Base-by-base conservation (phyloP, 768 basidiomycete species). In the Hemileccinum rubropunctum region DNA sequence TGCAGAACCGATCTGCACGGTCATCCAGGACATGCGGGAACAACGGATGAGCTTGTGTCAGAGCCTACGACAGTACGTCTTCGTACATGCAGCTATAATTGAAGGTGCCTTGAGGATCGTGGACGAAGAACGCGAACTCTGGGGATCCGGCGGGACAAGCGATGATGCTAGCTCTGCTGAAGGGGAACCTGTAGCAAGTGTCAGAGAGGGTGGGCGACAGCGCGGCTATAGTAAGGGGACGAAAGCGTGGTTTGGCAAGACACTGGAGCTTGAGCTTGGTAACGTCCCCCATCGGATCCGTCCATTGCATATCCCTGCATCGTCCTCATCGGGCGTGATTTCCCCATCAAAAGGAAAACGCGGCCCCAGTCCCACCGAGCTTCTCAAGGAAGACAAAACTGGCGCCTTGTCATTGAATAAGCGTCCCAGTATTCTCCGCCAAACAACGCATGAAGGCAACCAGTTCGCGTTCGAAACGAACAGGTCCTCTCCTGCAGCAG, bases 31-130 rank as follows among this genome's bases (percentile, higher is more conserved):
- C 63, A 92, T 98, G 86, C 79, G 95, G 39, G 86, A 95, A 67
- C 95, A 98, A 71, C 76, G 95, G 47, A 98, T 98, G 95, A 93
- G 91, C 61, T 70, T 97, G 53, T 95, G 95, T 64, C 95, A 95
- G 74, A 95, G 89, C 66, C 71, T 95, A 62, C 75, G 94, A 50
- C 95, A 98, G 71, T 98, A 95, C 62, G 86, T 95, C 17, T 98
- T 95, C 68, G 89, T 93, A 33, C 91, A 97, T 64, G 83, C 86
- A 27, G 91, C 85, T 15, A 75, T 94, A 49, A 79, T 93, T 50
- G 88, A 91, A 67, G 91, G 91, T 7, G 80, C 86, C 14, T 67
- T 93, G 69, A 76, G 80, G 76, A 73, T 92, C 15, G 76, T 86
- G 40, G 90, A 91, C 55, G 86, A 91, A 65, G 83, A 86, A 68